Conservation (phyloP, 2,329 filamentous ascomycete species). For the Neonectria magnoliae region DNA sequence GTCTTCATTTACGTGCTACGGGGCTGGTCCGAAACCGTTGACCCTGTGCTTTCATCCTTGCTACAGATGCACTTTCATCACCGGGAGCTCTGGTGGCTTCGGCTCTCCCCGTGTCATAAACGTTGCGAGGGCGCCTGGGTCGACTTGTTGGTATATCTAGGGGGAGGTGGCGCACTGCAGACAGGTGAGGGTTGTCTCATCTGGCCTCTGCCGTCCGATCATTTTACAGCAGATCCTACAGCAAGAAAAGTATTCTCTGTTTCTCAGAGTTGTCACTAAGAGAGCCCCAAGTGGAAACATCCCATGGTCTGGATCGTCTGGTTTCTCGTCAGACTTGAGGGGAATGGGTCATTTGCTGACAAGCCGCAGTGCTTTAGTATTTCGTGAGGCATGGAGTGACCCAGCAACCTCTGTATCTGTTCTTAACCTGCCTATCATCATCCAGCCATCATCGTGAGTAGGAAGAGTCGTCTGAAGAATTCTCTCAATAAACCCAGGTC, state of each 20-base stretch:
- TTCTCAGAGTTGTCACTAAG: neutral
- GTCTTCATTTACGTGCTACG: constrained; percentile 9
- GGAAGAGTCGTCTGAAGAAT: neutral
- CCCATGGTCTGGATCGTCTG: neutral
- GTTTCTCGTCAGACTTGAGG: neutral
- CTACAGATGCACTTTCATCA: neutral
- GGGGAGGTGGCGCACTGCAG: too few relatives aligned
- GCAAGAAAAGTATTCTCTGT: too few relatives aligned
- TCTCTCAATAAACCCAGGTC: neutral
- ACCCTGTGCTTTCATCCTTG: neutral
- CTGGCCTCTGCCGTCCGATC: neutral
- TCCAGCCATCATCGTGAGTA: neutral
- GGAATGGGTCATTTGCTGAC: neutral
- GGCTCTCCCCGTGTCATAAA: neutral
- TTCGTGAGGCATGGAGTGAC: neutral
- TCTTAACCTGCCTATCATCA: neutral
- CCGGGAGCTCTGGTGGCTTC: neutral
- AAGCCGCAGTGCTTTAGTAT: neutral
- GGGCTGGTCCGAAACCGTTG: constrained; percentile 3
- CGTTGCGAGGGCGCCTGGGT: too few relatives aligned
- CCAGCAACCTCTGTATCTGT: too few relatives aligned
- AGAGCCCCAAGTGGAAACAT: neutral
- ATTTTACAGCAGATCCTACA: neutral
- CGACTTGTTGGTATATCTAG: neutral
- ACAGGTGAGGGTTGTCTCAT: neutral